Base-by-base conservation (phyloP, 2,329 filamentous ascomycete species). In the Sarocladiaceae sp. region DNA sequence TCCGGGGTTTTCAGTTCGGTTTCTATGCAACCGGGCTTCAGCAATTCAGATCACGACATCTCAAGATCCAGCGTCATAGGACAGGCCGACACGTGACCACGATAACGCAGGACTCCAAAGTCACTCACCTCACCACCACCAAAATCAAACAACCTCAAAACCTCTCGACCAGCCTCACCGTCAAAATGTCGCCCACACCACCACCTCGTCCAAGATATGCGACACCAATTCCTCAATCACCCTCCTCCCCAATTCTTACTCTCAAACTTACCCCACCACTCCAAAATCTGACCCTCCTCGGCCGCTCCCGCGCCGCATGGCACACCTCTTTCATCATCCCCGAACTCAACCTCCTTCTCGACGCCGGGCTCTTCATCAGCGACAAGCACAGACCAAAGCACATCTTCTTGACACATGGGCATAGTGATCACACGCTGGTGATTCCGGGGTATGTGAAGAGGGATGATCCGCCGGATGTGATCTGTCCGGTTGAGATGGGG, bases 281-380 rank as follows among this genome's bases (percentile, higher is more conserved):
- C 55, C 62, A 65, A 49, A 67, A 73, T 46, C 66, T 66, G 52
- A 64, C 72, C 3, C 65, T 78, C 10, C 75, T 73, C 1, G 75
- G 75, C 51, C 68, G 68, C 23, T 77, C 74, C 7, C 71, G 74
- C 13, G 75, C 75, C 6, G 74, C 74, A 13, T 77, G 74, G 75
- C 74, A 77, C 60, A 78, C 75, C 2, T 76, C 73, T 4, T 78
- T 78, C 54, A 63, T 78, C 42, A 69, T 78, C 49, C 74, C 75
- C 1, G 71, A 76, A 55, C 71, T 78, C 49, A 73, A 76, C 53
- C 64, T 77, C 23, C 69, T 77, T 3, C 72, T 78, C 29, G 75
- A 78, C 59, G 73, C 74, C 2, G 75, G 75, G 2, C 65, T 77
- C 35, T 62, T 65, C 51, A 69, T 77, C 58, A 76, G 75, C 63